Percentiles rank a stretch among this genome's conserved stretches.
These are phyloP conservation scores for Afroboletus lepidellus DNA, from an alignment of 1,284 basidiomycete genomes.

Conservation along the genomic window DNA sequence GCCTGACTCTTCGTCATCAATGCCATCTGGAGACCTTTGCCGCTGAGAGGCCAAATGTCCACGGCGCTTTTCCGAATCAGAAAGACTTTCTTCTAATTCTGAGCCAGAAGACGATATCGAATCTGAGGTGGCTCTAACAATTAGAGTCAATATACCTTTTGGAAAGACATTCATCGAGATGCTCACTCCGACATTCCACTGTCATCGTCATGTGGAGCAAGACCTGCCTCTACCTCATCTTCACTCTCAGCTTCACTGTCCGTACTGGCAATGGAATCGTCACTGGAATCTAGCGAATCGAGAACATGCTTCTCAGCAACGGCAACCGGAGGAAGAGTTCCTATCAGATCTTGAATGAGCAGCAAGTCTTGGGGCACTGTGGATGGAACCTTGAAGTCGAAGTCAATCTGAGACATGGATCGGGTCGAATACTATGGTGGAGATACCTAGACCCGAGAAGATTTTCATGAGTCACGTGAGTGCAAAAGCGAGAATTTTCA, in stretches of 20 bases:
- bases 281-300: conserved; percentile 20
- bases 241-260: conserved; percentile 56
- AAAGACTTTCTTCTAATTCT: conserved; percentile 37
- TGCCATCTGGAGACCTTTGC: conserved; percentile 17
- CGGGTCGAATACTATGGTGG: background rate
- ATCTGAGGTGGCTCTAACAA: conserved; percentile 30
- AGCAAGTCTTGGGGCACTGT: conserved; percentile 67
- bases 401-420: conserved; percentile 22
- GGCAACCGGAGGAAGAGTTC: conserved; percentile 27
- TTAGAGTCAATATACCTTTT: conserved; percentile 19
- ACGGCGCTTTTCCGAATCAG: conserved; percentile 31
- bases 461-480: conserved; percentile 23
- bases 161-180: conserved; percentile 3
- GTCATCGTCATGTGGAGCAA: conserved; percentile 43
- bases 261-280: conserved; percentile 52
- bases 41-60: conserved; percentile 9
- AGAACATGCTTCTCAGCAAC: conserved; percentile 1
- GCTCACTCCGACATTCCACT: conserved; percentile 27
- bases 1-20: conserved; percentile 51
- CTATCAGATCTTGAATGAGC: conserved; percentile 66
- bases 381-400: conserved; percentile 57
- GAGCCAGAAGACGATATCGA: conserved; percentile 47
- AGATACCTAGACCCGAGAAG: too few relatives aligned
- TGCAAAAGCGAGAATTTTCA: background rate
- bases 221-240: conserved; percentile 64